Evolutionary conservation across 176 grass and related monocot genomes (phyloP).

Genomic region (Oryza nivara): DNA sequence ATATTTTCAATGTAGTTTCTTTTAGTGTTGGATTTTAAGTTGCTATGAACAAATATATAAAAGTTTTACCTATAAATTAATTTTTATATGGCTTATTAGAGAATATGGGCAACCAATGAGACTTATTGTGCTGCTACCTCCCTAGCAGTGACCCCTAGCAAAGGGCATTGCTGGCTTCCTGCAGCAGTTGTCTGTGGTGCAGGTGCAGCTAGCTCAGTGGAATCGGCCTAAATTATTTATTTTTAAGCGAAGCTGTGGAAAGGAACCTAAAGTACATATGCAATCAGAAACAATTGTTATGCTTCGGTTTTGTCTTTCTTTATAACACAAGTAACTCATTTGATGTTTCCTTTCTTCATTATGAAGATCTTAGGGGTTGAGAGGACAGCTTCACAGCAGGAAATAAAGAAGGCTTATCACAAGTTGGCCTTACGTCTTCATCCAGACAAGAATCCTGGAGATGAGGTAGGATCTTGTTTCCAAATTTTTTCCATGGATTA

Average conservation of each 20-base stretch:
- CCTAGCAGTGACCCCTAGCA: not conserved
- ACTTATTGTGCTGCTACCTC: not conserved
- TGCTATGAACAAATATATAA: no score
- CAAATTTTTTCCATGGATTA: constrained; percentile 24
- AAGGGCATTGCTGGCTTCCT: not conserved
- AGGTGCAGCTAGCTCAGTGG: not conserved
- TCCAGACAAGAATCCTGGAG: constrained; percentile 96
- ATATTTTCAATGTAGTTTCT: no score
- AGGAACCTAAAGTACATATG: not conserved
- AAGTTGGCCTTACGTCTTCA: constrained; percentile 90
- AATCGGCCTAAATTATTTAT: not conserved
- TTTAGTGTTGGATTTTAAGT: no score
- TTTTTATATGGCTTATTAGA: no score
- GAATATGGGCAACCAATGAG: no score
- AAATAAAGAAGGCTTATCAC: constrained; percentile 97
- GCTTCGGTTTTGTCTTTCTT: not conserved
- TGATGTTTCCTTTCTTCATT: constrained; percentile 27
- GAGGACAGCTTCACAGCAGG: constrained; percentile 73
- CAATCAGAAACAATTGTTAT: constrained; percentile 4
- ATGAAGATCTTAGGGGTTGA: constrained; percentile 90
- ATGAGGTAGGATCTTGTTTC: constrained; percentile 64
- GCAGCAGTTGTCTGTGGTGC: not conserved
- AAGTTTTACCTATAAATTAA: no score
- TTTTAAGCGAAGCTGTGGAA: not conserved
- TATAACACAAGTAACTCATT: not conserved